Evolutionary conservation across 148 eudicot species (phyloP).

Genomic region (Rhododendron williamsianum): DNA sequence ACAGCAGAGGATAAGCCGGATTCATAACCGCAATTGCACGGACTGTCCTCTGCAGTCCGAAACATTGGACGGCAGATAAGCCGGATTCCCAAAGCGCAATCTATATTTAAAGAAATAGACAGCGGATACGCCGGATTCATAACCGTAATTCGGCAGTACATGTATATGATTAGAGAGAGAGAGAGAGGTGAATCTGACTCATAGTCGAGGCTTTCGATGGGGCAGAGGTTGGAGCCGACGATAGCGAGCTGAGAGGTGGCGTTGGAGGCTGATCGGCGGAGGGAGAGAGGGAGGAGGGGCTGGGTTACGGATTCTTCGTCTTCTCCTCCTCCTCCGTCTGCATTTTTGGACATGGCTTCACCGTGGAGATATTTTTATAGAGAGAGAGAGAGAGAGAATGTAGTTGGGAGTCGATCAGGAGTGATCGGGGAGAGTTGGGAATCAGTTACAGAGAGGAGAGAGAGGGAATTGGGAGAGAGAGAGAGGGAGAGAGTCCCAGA

Average conservation of each 20-base stretch:
- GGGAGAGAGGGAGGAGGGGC: constrained; percentile 22
- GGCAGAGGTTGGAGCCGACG: constrained; percentile 70
- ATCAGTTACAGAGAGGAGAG: not conserved
- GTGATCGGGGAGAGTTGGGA: not conserved
- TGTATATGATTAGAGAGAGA: not conserved
- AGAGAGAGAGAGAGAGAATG: not conserved
- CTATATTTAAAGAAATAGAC: not conserved
- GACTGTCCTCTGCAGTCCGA: not conserved
- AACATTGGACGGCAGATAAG: not conserved
- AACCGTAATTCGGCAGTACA: too few species aligned
- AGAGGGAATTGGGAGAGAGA: not conserved
- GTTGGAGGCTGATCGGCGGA: constrained; percentile 34
- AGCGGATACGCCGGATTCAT: not conserved
- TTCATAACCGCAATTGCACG: not conserved
- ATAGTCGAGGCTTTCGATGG: constrained; percentile 81
- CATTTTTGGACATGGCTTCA: not conserved
- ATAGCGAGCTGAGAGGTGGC: constrained; percentile 70
- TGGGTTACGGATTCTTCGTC: constrained; percentile 25
- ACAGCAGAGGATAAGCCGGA: not conserved
- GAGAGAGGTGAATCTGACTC: constrained; percentile 34
- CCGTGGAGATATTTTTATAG: not conserved
- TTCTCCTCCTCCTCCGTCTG: constrained; percentile 17
- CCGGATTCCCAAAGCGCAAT: not conserved
- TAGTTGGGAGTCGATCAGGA: not conserved
- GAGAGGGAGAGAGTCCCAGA: not conserved